Base-by-base conservation (phyloP, 345 rosid genomes). In the Populus pruinosa region DNA sequence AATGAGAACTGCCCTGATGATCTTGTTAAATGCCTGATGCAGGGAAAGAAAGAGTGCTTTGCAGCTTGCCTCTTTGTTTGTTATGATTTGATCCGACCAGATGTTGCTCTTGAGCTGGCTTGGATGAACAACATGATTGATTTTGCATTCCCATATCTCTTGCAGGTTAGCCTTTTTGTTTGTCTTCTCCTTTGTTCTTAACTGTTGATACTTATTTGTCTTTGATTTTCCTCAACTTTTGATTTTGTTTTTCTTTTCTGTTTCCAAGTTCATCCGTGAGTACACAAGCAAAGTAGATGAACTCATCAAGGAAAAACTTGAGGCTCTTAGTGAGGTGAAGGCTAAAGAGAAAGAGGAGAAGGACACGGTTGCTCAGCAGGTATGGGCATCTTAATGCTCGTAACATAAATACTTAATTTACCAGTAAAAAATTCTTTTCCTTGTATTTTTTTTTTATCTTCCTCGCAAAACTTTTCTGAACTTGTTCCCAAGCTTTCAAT, bases 91-190 rank as follows among this genome's bases (percentile, higher is more conserved):
- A 80, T 94, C 73, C 88, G 96, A 72, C 83, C 98, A 36, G 97
- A 94, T 63, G 87, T 94, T 75, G 96, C 87, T 72, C 89, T 94
- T 65, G 98, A 94, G 79, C 91, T 87, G 44, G 97, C 98, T 27
- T 94, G 98, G 98, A 88, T 89, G 79, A 89, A 94, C 91, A 91
- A 91, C 66, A 88, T 94, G 92, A 79, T 90, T n/a, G 98, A 94
- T 83, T 91, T 92, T 76, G 90, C 93, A 64, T 91, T 90, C 88
- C 98, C 98, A 10, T 94, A 91, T 67, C 87, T 68, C 71, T 78
- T 76, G 47, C 78, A 76, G 78, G 78, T 76, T 76, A 23, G 23
- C 35, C 33, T 67, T 35, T 66, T 20, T 18, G 39, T 49, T 75
- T 33, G 47, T 43, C 2, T 50, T 21, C 41, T 25, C 8, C 17